These are phyloP conservation scores for Naegleria fowleri DNA, from an alignment of 208 protist genomes.

Conservation along the genomic window DNA sequence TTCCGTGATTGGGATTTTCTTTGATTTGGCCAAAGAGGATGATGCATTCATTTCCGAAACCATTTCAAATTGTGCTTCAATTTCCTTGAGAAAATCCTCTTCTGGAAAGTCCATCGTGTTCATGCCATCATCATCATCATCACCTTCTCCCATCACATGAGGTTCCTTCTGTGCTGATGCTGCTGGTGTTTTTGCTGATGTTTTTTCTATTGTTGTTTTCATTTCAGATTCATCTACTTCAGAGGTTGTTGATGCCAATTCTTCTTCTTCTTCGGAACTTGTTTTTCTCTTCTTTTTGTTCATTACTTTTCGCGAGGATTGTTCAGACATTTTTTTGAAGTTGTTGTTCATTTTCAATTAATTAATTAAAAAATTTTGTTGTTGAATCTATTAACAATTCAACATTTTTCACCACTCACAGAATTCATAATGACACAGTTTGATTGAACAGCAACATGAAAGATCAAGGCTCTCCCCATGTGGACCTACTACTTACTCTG, in stretches of 20 bases:
- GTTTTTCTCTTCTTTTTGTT: neutral
- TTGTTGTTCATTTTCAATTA: too few relatives aligned
- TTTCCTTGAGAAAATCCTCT: neutral
- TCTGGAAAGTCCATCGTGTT: neutral
- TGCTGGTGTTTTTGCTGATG: too few relatives aligned
- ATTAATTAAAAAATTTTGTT: too few relatives aligned
- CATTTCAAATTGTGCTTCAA: neutral
- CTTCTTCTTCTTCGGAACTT: too few relatives aligned
- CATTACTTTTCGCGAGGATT: neutral
- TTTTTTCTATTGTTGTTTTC: neutral
- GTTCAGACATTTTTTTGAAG: neutral
- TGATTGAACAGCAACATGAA: too few relatives aligned
- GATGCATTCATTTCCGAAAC: neutral
- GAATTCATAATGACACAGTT: too few relatives aligned
- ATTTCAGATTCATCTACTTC: neutral
- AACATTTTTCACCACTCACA: too few relatives aligned
- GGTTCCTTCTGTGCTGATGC: neutral
- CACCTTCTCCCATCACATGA: neutral
- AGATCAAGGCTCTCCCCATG: too few relatives aligned
- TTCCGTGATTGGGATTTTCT: neutral
- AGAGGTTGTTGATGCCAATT: neutral
- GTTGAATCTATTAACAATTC: too few relatives aligned
- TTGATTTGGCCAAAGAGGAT: neutral
- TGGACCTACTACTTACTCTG: too few relatives aligned
- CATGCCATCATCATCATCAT: neutral